These are phyloP conservation scores for Euphorbia pulcherrima DNA, from an alignment of 345 rosid genomes.

Conservation along the genomic window DNA sequence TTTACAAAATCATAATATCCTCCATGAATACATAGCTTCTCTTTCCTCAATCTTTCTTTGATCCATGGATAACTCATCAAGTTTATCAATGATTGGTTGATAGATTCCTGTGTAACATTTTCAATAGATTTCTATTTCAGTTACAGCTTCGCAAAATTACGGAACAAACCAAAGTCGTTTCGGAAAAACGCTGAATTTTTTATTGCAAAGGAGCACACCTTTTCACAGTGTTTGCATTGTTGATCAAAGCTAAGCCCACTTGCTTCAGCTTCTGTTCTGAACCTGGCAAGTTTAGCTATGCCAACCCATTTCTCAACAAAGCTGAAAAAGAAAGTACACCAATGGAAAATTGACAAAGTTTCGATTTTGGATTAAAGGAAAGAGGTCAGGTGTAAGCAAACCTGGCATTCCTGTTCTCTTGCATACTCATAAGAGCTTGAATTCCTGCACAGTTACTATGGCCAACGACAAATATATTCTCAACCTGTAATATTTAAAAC, in stretches of 20 bases:
- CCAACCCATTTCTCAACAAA: constrained; percentile 26
- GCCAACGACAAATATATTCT: constrained; percentile 28
- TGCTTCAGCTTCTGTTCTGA: constrained; percentile 19
- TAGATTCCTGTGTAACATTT: constrained; percentile 56
- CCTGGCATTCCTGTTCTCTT: constrained; percentile 22
- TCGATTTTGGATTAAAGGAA: not conserved
- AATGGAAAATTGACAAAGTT: constrained; percentile 1
- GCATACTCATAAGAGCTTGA: constrained; percentile 28
- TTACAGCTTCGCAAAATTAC: not conserved
- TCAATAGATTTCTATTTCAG: not conserved
- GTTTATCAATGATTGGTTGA: constrained; percentile 53
- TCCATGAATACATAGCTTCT: constrained; percentile 46
- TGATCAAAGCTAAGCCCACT: constrained; percentile 19
- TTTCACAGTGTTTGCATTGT: constrained; percentile 27
- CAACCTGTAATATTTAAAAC: constrained; percentile 21
- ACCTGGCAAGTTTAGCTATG: constrained; percentile 20
- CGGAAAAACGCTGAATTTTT: no score
- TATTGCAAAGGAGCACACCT: constrained; percentile 9
- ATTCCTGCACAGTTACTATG: constrained; percentile 36
- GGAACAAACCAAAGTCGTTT: no score
- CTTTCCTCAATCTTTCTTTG: constrained; percentile 48
- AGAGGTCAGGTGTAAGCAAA: not conserved
- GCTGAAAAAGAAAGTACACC: constrained; percentile 12
- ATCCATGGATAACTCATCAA: constrained; percentile 74
- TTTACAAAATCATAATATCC: constrained; percentile 61